Evolutionary conservation across 805 yeast genomes (phyloP).

Genomic region (Yarrowia deformans): DNA sequence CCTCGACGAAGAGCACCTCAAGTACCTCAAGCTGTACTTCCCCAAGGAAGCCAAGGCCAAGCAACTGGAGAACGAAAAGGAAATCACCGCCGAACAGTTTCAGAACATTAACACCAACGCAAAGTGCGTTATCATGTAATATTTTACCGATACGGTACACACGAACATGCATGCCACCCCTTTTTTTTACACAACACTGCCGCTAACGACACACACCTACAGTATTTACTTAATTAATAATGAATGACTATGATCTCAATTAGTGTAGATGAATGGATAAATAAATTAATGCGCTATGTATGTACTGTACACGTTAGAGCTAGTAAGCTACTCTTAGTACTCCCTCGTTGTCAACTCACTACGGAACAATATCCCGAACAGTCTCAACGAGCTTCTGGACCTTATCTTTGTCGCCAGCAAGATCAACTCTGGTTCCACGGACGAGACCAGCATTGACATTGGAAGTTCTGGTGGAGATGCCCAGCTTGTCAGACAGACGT

Average conservation of each 20-base stretch:
- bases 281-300: constrained; percentile 6
- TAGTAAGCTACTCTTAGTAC: constrained; percentile 1
- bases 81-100: constrained; percentile 55
- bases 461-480: constrained; percentile 1
- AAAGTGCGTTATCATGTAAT: constrained; percentile 38
- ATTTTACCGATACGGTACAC: background rate
- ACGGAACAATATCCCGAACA: constrained; percentile 28
- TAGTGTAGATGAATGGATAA: constrained; percentile 2
- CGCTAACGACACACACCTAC: constrained; percentile 20
- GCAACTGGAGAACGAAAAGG: constrained; percentile 61
- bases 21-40: constrained; percentile 64
- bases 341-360: background rate
- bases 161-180: background rate
- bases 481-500: constrained; percentile 12
- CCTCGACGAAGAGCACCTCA: constrained; percentile 62
- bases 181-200: constrained; percentile 4
- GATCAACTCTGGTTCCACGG: constrained; percentile 16
- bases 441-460: constrained; percentile 3
- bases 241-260: background rate
- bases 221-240: background rate
- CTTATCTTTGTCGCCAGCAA: constrained; percentile 25
- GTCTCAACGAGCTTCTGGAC: constrained; percentile 18
- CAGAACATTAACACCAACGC: constrained; percentile 20
- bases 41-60: constrained; percentile 73
- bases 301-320: constrained; percentile 20